These are phyloP conservation scores for Aspergillus mulundensis DNA, from an alignment of 495 filamentous ascomycete genomes.

Conservation along the genomic window DNA sequence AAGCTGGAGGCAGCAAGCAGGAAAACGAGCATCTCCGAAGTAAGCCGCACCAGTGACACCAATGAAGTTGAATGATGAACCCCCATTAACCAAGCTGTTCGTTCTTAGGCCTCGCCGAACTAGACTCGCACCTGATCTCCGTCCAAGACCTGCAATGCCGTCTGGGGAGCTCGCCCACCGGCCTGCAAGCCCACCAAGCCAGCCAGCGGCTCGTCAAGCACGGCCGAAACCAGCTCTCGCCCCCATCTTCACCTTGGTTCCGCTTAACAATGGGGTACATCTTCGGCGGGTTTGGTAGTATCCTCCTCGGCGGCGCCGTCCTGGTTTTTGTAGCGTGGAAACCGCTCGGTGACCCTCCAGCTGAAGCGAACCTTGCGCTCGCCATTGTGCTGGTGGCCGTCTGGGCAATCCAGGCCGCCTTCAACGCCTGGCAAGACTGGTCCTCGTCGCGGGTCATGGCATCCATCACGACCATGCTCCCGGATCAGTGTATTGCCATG, in stretches of 20 bases:
- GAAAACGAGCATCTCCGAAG: constrained; percentile 1
- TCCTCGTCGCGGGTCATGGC: constrained; percentile 60
- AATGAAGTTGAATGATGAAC: no score
- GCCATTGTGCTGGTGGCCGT: constrained; percentile 62
- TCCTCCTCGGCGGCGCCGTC: constrained; percentile 58
- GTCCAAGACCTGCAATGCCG: neutral
- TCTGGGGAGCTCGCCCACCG: neutral
- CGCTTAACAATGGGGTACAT: constrained; percentile 41
- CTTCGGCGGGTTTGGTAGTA: constrained; percentile 64
- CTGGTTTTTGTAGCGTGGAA: constrained; percentile 68
- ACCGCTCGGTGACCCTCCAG: constrained; percentile 63
- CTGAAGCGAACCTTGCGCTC: constrained; percentile 60
- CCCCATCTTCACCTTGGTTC: neutral
- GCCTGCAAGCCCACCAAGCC: neutral
- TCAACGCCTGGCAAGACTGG: constrained; percentile 63
- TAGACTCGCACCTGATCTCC: constrained; percentile 2
- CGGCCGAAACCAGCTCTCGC: constrained; percentile 3
- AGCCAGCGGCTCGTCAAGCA: neutral
- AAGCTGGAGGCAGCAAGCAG: neutral
- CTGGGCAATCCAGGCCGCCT: constrained; percentile 64
- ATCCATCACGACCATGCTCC: constrained; percentile 63
- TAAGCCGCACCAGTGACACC: no score
- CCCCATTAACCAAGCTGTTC: no score
- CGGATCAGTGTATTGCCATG: constrained; percentile 54
- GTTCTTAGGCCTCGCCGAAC: neutral